Base-by-base conservation (phyloP, 768 basidiomycete species). In the Tulasnella sp. region DNA sequence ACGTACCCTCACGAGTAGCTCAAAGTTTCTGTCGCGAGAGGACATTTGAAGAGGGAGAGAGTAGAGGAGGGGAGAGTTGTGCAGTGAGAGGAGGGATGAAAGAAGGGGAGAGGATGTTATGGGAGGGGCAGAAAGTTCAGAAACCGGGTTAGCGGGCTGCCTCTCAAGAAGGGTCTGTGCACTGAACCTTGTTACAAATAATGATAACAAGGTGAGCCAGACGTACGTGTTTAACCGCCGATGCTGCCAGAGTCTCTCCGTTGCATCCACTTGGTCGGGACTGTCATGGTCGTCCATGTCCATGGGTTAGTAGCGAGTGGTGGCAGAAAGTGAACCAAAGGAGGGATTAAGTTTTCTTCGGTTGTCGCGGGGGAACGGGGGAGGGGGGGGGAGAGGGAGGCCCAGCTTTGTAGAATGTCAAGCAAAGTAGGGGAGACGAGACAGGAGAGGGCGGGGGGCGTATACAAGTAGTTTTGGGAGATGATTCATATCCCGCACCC, bases 1-100 rank as follows among this genome's bases (percentile, higher is more conserved):
- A 50, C 57, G 17, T 42, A 59, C 57, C 48, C 57, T 2, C 4
- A 59, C 57, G 45, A 59, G 24, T 21, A 59, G 30, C 45, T 59
- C 57, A 59, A 59, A 59, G 57, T 51, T 49, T 48, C 57, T 59
- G 57, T 59, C 43, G 57, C 43, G 31, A 42, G 50, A 8, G 30
- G 45, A 44, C 57, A 59, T 59, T 22, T 30, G 8, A 43, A 31
- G 15, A 56, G 11, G 46, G 44, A n/a, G 45, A 48, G 49, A 17
- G 22, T 4, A 42, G 29, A 51, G 49, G 42, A 15, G 55, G 30
- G 17, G 24, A 54, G 34, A 60, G 38, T 19, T 29, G 62, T 41
- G 44, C 24, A 49, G 48, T 43, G 19, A 24, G 30, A 12, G 15
- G 30, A 19, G 42, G 44, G 42, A 24, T 24, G 42, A 19, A 43